These are phyloP conservation scores for Spongispora temasekensis DNA, from an alignment of 1,284 basidiomycete genomes.

Conservation along the genomic window DNA sequence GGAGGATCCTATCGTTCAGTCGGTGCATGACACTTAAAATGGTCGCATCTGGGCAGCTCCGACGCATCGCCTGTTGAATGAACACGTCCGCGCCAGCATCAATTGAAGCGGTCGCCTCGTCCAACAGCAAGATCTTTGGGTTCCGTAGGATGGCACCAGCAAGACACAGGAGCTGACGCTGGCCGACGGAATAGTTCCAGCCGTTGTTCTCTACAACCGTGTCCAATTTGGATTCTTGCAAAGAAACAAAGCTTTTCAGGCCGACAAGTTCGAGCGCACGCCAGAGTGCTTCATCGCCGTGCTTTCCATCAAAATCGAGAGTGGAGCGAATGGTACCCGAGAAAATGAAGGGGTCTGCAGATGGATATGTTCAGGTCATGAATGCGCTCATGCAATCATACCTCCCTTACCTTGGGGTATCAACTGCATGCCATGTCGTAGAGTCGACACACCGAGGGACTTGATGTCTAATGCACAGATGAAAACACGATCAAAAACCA, in stretches of 20 bases:
- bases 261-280: conserved; percentile 34
- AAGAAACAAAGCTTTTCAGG: conserved; percentile 27
- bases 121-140: conserved; percentile 51
- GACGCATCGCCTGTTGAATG: conserved; percentile 34
- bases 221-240: conserved; percentile 30
- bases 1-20: conserved; percentile 27
- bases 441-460: conserved; percentile 30
- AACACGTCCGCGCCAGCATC: conserved; percentile 35
- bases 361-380: neutral
- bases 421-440: conserved; percentile 32
- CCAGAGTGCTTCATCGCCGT: conserved; percentile 29
- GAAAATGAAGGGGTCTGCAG: conserved; percentile 34
- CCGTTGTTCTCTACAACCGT: conserved; percentile 32
- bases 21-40: conserved; percentile 34
- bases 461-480: conserved; percentile 21
- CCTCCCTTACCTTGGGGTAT: conserved; percentile 29
- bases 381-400: too few relatives aligned
- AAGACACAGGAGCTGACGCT: conserved; percentile 34
- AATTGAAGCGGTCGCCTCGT: conserved; percentile 45
- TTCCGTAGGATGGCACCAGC: conserved; percentile 47
- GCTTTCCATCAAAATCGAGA: conserved; percentile 29
- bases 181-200: conserved; percentile 35
- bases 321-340: conserved; percentile 33
- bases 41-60: conserved; percentile 30
- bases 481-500: neutral